These are phyloP conservation scores for Penicillium maclennaniae DNA, from an alignment of 495 filamentous ascomycete genomes.

Conservation along the genomic window DNA sequence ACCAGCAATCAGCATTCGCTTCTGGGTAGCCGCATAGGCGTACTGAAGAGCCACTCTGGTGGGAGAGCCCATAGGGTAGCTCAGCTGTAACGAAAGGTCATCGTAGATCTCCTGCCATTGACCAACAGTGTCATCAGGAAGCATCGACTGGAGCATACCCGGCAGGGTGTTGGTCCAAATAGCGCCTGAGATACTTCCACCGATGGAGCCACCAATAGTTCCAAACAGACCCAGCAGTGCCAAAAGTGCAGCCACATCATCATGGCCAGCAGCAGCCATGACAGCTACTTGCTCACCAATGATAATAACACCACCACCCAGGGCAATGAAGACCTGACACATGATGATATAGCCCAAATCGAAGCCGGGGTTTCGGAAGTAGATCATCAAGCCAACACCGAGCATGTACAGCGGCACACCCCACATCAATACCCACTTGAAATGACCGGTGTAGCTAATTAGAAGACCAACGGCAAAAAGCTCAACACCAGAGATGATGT, in stretches of 20 bases:
- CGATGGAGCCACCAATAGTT: slow-evolving; percentile 61
- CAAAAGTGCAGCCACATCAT: slow-evolving; percentile 61
- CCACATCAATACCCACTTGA: slow-evolving; percentile 51
- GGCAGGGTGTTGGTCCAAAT: slow-evolving; percentile 65
- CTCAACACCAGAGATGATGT: slow-evolving; percentile 43
- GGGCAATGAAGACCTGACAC: slow-evolving; percentile 68
- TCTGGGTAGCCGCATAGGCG: slow-evolving; percentile 55
- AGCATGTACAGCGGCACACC: slow-evolving; percentile 58
- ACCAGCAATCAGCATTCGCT: slow-evolving; percentile 50
- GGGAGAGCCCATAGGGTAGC: slow-evolving; percentile 47
- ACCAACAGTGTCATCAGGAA: slow-evolving; percentile 43
- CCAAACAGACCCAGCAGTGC: slow-evolving; percentile 60
- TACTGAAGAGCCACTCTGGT: slow-evolving; percentile 50
- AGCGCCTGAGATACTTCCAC: slow-evolving; percentile 54
- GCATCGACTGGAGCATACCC: slow-evolving; percentile 42
- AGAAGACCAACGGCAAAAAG: slow-evolving; percentile 44
- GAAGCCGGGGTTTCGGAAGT: slow-evolving; percentile 56
- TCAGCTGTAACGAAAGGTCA: slow-evolving; percentile 46
- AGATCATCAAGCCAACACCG: slow-evolving; percentile 55
- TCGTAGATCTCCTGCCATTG: slow-evolving; percentile 51
- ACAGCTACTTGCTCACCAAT: slow-evolving; percentile 63
- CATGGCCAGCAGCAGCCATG: slow-evolving; percentile 60
- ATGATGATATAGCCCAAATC: slow-evolving; percentile 62
- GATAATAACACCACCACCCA: slow-evolving; percentile 55
- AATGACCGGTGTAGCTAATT: slow-evolving; percentile 56